phyloP scores from a whole-genome alignment of 1,284 basidiomycete genomes.

The Irpex sp. region DNA sequence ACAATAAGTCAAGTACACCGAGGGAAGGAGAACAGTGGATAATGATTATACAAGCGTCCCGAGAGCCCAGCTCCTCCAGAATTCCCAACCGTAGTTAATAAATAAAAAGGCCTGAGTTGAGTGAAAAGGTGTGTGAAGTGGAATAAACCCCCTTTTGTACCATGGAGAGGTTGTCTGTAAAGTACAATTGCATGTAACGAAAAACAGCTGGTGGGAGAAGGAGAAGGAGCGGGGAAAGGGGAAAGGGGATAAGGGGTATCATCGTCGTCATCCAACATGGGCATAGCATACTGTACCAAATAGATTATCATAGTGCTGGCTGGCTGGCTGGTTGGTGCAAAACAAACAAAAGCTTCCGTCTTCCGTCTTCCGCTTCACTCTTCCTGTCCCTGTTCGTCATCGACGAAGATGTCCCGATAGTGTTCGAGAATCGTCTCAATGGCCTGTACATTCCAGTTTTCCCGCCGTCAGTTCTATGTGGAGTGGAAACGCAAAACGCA shows the following conservation, averaged over 20 bases:
- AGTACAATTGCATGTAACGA: not conserved
- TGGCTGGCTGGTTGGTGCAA: not conserved
- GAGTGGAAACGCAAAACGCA: no score
- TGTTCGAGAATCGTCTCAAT: conserved; percentile 86
- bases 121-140: not conserved
- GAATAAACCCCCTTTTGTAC: not conserved
- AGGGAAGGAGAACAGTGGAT: no score
- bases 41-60: not conserved
- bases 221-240: not conserved
- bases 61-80: not conserved
- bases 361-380: conserved; percentile 3
- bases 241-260: not conserved
- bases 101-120: not conserved
- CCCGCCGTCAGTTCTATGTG: not conserved
- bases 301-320: not conserved
- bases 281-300: not conserved
- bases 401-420: conserved; percentile 84
- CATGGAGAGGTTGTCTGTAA: not conserved
- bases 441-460: conserved; percentile 46
- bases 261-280: not conserved
- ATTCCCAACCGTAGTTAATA: not conserved
- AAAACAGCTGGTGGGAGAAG: not conserved
- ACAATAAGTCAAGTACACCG: not conserved
- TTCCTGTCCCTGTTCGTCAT: conserved; percentile 44
- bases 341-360: not conserved